Evolutionary conservation across 1,284 basidiomycete species (phyloP).

Genomic region (Puccinia brachypodii): DNA sequence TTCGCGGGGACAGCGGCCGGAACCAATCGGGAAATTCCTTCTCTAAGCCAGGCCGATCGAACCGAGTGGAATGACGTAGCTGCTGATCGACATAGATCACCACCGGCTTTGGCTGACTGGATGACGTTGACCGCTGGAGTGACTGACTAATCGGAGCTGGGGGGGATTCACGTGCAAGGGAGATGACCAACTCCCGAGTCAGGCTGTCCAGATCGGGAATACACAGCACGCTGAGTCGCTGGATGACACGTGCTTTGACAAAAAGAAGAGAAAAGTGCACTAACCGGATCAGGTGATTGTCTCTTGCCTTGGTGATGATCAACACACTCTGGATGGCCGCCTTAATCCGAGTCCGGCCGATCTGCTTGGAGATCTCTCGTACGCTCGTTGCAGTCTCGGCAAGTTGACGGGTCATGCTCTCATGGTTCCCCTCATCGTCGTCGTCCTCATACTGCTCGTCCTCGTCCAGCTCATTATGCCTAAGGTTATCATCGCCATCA

Average conservation of each 20-base stretch:
- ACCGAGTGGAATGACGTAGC: constrained; percentile 83
- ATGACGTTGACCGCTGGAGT: neutral
- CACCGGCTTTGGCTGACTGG: constrained; percentile 11
- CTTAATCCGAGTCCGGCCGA: constrained; percentile 86
- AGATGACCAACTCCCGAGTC: constrained; percentile 78
- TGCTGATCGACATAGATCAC: constrained; percentile 84
- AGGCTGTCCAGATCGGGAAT: constrained; percentile 72
- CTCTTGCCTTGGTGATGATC: constrained; percentile 96
- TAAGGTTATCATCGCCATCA: neutral
- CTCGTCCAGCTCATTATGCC: neutral
- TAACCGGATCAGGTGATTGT: constrained; percentile 78
- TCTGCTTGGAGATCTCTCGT: constrained; percentile 40
- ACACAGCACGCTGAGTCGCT: constrained; percentile 76
- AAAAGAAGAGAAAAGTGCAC: neutral
- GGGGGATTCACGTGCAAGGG: constrained; percentile 72
- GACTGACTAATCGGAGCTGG: neutral
- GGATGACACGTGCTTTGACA: neutral
- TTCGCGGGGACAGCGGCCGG: constrained; percentile 61
- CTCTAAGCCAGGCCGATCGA: constrained; percentile 86
- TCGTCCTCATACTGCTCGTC: neutral
- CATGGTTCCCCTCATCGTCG: constrained; percentile 21
- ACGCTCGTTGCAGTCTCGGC: constrained; percentile 32
- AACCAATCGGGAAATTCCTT: constrained; percentile 86
- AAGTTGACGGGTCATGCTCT: constrained; percentile 41
- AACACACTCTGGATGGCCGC: constrained; percentile 89